phyloP scores from a whole-genome alignment of 371 early-diverging fungal species.

The Massospora cicadina region DNA sequence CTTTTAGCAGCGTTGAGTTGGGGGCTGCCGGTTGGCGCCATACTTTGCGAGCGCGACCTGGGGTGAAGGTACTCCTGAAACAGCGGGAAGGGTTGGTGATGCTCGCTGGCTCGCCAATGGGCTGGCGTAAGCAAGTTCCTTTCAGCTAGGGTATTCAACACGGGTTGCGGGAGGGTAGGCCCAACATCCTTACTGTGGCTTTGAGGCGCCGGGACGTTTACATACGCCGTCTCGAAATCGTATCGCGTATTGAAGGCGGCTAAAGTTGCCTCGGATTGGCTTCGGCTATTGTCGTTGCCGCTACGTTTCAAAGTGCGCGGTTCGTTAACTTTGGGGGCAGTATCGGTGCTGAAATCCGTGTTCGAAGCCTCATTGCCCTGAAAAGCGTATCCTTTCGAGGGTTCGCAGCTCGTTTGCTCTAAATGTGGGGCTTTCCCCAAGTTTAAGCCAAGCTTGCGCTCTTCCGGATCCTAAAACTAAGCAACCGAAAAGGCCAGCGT shows the following conservation, averaged over 20 bases:
- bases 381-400: too few species aligned
- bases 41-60: background rate
- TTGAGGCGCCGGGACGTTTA: background rate
- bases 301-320: too few species aligned
- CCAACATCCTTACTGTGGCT: background rate
- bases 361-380: too few species aligned
- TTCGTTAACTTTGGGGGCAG: too few species aligned
- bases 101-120: background rate
- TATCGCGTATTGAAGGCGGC: background rate
- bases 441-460: too few species aligned
- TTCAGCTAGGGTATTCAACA: background rate
- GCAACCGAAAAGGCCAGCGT: too few species aligned
- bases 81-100: background rate
- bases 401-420: too few species aligned
- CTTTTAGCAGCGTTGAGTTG: background rate
- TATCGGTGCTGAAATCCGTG: too few species aligned
- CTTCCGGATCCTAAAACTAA: too few species aligned
- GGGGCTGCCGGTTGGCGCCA: background rate
- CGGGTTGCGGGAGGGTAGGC: background rate
- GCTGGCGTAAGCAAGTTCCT: background rate
- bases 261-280: too few species aligned
- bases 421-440: too few species aligned
- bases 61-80: constrained; percentile 4
- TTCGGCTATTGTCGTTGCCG: too few species aligned
- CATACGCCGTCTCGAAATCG: background rate